A percentile compares a stretch with the other conserved stretches of the same genome.
Evolutionary conservation across 352 stramenopile genomes (phyloP).

Genomic region (Peronospora farinosa): DNA sequence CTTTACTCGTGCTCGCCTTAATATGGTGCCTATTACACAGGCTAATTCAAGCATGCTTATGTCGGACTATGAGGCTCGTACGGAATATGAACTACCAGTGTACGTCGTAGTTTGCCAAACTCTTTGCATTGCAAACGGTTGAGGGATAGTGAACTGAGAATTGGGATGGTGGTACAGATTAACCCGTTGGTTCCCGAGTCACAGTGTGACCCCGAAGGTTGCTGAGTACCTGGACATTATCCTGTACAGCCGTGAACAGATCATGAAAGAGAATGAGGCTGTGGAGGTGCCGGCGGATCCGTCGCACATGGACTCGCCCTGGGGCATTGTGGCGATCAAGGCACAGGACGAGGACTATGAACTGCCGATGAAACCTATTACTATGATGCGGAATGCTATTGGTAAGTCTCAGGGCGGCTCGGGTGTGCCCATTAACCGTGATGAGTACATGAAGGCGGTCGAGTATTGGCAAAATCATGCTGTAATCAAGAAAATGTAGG

Average conservation of each 20-base stretch:
- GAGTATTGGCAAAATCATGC: constrained; percentile 85
- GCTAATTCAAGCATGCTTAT: constrained; percentile 90
- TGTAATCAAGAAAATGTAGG: constrained; percentile 67
- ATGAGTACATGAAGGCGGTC: constrained; percentile 79
- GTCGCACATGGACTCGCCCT: constrained; percentile 63
- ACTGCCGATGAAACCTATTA: constrained; percentile 98
- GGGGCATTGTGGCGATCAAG: constrained; percentile 96
- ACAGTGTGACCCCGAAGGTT: constrained; percentile 79
- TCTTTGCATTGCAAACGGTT: background rate
- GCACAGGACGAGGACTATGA: constrained; percentile 93
- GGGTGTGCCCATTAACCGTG: constrained; percentile 71
- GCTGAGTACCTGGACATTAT: constrained; percentile 97
- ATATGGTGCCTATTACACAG: constrained; percentile 88
- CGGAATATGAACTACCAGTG: constrained; percentile 92
- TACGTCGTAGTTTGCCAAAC: constrained; percentile 19
- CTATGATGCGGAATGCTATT: constrained; percentile 96
- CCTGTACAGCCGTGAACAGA: constrained; percentile 97
- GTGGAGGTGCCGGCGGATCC: constrained; percentile 42
- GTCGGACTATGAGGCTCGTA: constrained; percentile 91
- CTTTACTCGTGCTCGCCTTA: constrained; percentile 85
- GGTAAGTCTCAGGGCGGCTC: constrained; percentile 91
- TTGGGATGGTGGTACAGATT: constrained; percentile 32
- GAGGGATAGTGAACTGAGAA: constrained; percentile 4
- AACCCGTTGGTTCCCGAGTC: constrained; percentile 87
- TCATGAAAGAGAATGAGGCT: constrained; percentile 92